These are phyloP conservation scores for Angomonas ambiguus DNA, from an alignment of 208 protist species.

Conservation along the genomic window DNA sequence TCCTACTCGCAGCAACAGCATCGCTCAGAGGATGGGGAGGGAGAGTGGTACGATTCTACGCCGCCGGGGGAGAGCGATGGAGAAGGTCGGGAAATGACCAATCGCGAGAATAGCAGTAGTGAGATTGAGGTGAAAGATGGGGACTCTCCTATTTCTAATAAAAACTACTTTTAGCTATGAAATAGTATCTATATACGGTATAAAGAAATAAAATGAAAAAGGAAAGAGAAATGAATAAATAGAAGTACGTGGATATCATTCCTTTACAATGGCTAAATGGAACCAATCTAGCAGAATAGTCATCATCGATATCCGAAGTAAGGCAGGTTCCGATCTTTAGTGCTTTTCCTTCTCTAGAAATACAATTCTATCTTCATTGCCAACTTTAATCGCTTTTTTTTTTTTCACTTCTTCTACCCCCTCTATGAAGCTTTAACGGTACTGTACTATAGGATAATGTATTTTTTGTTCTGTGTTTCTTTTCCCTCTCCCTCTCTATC, in stretches of 20 bases:
- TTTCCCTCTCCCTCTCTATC: constrained; percentile 5
- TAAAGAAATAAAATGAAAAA: too few species aligned
- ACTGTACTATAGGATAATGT: background rate
- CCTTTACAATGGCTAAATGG: too few species aligned
- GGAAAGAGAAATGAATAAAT: too few species aligned
- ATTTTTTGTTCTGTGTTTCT: constrained; percentile 1
- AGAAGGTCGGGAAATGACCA: background rate
- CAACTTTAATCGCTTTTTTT: background rate
- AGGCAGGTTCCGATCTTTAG: background rate
- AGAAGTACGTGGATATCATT: too few species aligned
- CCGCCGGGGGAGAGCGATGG: background rate
- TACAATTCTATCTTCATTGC: background rate
- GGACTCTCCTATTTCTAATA: background rate
- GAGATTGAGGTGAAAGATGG: background rate
- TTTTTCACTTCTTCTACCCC: background rate
- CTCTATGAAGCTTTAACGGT: background rate
- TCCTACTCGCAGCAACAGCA: background rate
- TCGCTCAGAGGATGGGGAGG: constrained; percentile 1
- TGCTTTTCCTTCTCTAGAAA: constrained; percentile 10
- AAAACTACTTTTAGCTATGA: background rate
- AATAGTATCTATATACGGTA: too few species aligned
- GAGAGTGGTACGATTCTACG: background rate
- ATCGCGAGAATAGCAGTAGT: background rate
- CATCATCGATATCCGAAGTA: too few species aligned
- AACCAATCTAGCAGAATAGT: too few species aligned